A percentile compares a stretch with the other conserved stretches of the same genome.
These are phyloP conservation scores for Aspergillus funiculosus DNA, from an alignment of 495 filamentous ascomycete species.

Conservation along the genomic window DNA sequence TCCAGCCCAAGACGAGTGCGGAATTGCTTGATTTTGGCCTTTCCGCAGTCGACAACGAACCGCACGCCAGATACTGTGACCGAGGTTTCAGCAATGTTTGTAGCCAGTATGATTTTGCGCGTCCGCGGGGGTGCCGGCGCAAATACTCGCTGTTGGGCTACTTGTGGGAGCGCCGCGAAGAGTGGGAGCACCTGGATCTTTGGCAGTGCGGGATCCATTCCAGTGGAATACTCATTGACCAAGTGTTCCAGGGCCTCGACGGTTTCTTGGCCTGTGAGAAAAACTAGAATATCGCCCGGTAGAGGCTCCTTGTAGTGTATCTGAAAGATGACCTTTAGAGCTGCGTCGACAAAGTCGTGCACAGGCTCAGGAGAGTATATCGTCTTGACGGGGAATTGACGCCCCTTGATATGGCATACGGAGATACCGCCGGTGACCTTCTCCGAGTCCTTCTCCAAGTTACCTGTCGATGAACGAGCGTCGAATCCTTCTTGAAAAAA, in stretches of 20 bases:
- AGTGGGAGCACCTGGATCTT: slow-evolving; percentile 67
- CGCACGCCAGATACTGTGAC: slow-evolving; percentile 92
- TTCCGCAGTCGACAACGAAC: slow-evolving; percentile 88
- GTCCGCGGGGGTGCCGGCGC: slow-evolving; percentile 65
- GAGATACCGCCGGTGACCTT: slow-evolving; percentile 43
- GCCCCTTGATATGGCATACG: slow-evolving; percentile 73
- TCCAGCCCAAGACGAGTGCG: slow-evolving; percentile 79
- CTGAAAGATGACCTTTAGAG: slow-evolving; percentile 79
- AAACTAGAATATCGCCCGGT: slow-evolving; percentile 89
- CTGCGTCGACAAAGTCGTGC: slow-evolving; percentile 73
- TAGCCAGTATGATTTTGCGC: slow-evolving; percentile 85
- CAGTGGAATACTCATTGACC: slow-evolving; percentile 69
- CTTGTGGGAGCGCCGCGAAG: slow-evolving; percentile 67
- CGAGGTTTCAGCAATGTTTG: slow-evolving; percentile 97
- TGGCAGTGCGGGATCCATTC: slow-evolving; percentile 67
- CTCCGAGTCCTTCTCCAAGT: slow-evolving; percentile 2
- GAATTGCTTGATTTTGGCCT: slow-evolving; percentile 91
- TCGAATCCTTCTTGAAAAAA: slow-evolving; percentile 61
- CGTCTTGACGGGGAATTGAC: slow-evolving; percentile 80
- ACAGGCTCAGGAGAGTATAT: slow-evolving; percentile 72
- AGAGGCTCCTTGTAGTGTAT: slow-evolving; percentile 83
- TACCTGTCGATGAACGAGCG: slow-evolving; percentile 11
- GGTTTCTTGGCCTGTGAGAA: slow-evolving; percentile 89
- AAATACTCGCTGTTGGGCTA: slow-evolving; percentile 81
- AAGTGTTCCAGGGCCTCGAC: slow-evolving; percentile 77